Evolutionary conservation across 2,329 filamentous ascomycete species (phyloP), one percentile per base, ranked within the genome.

Genomic region (Fonsecaea monophora): DNA sequence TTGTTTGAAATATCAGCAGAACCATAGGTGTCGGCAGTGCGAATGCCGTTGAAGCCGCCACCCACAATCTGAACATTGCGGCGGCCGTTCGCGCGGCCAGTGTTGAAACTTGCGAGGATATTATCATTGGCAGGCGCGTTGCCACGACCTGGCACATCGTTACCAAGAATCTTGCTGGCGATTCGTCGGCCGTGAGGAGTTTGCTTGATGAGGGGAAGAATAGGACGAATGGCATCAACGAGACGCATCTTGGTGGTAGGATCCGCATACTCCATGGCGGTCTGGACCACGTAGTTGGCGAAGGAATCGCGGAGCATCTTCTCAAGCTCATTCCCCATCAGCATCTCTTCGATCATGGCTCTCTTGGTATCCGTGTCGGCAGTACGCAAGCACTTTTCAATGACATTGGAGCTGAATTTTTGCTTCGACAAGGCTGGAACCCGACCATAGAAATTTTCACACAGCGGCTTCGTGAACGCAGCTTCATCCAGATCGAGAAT

Each of bases 331-430:
- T 85, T 85, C 2, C 89, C 86, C 8, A 81, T 77, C 58, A 90
- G 83, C 76, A 99, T 89, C 81, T 98, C 95, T 40, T 91, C 87
- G 66, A 97, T 90, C 80, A 99, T 89, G 78, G 89, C 84, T 73
- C 92, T 90, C 77, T 90, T 93, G 60, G 90, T 90, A 9, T 86
- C 83, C 30, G 88, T 83, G 67, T 91, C 88, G 40, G 94, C 90
- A 76, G 92, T 96, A 64, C 95, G 92, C 66, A 98, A 82, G 74
- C 91, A 94, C 79, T 99, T 99, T 83, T 99, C 95, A 70, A 99
- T 94, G 65, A 99, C 95, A 74, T 99, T 99, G 75, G 95, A 98
- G 82, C 93, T 97, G 83, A 99, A 99, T 81, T 99, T 99, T 83
- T 99, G 95, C 77, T 93, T 94, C 5, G 95, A 98, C 15, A 90